A percentile compares a stretch with the other conserved stretches of the same genome.
Evolutionary conservation across 2,329 filamentous ascomycete species (phyloP).

Genomic region (Elsinoe necatrix): DNA sequence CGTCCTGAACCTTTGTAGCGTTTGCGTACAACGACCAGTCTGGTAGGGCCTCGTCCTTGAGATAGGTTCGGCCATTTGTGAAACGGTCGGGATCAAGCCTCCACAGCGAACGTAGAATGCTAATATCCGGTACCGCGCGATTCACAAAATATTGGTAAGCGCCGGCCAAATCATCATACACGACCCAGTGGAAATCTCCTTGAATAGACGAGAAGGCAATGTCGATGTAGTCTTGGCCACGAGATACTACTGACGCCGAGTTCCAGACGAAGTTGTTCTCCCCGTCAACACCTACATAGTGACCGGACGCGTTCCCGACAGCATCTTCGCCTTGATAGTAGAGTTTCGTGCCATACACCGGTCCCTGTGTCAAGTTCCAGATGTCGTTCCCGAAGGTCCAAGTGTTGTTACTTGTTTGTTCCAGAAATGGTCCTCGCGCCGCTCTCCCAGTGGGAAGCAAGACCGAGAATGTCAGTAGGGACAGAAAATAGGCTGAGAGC

Average conservation of each 20-base stretch:
- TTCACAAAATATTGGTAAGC: slow-evolving; percentile 50
- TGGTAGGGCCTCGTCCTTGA: slow-evolving; percentile 40
- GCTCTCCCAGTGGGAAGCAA: not conserved
- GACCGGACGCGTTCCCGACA: slow-evolving; percentile 34
- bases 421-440: slow-evolving; percentile 24
- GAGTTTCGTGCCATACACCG: slow-evolving; percentile 34
- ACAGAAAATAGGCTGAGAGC: slow-evolving; percentile 1
- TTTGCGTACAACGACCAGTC: slow-evolving; percentile 35
- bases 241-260: slow-evolving; percentile 36
- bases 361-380: slow-evolving; percentile 36
- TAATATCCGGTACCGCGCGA: slow-evolving; percentile 39
- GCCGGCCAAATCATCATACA: slow-evolving; percentile 40
- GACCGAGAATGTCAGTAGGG: slow-evolving; percentile 22
- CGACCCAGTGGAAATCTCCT: slow-evolving; percentile 47
- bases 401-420: slow-evolving; percentile 28
- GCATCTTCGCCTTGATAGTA: slow-evolving; percentile 36
- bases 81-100: slow-evolving; percentile 40
- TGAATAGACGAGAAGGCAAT: slow-evolving; percentile 40
- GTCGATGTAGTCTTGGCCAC: slow-evolving; percentile 39
- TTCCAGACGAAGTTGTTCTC: slow-evolving; percentile 42
- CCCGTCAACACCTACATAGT: slow-evolving; percentile 43
- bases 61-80: slow-evolving; percentile 37
- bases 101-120: slow-evolving; percentile 45
- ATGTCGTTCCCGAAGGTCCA: slow-evolving; percentile 34
- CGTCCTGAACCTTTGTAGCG: slow-evolving; percentile 46